Conservation (phyloP, 768 basidiomycete species). For the Pleurotus giganteus region DNA sequence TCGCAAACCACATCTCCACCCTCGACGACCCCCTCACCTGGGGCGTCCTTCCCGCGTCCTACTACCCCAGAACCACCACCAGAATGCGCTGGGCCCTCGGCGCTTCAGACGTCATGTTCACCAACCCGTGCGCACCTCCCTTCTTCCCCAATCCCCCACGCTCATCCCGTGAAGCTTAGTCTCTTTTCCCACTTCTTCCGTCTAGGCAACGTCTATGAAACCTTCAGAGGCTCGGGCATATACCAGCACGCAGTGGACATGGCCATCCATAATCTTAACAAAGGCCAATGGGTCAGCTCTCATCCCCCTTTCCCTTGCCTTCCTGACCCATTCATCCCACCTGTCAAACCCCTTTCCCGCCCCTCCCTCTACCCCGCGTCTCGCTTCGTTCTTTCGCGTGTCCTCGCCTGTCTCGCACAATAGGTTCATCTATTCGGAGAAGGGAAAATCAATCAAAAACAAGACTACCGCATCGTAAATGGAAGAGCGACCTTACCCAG, state of each 20-base stretch:
- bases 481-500: slow-evolving; percentile 56
- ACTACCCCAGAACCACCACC: slow-evolving; percentile 54
- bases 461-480: slow-evolving; percentile 39
- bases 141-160: slow-evolving; percentile 9
- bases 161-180: slow-evolving; percentile 42
- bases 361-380: not conserved
- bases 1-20: slow-evolving; percentile 92
- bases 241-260: slow-evolving; percentile 83
- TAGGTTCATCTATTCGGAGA: slow-evolving; percentile 92
- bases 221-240: slow-evolving; percentile 86
- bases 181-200: slow-evolving; percentile 83
- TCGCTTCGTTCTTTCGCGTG: too few species aligned
- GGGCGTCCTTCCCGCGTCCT: slow-evolving; percentile 73
- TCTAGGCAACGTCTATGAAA: slow-evolving; percentile 89
- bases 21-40: slow-evolving; percentile 85
- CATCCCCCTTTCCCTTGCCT: not conserved
- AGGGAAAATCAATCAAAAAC: slow-evolving; percentile 80
- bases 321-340: not conserved
- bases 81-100: slow-evolving; percentile 87
- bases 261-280: slow-evolving; percentile 78
- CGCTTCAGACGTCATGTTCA: slow-evolving; percentile 93
- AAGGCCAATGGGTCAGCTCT: slow-evolving; percentile 79
- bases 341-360: too few species aligned
- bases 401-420: too few species aligned
- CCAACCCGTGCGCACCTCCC: slow-evolving; percentile 66